Conservation (phyloP, 2,329 filamentous ascomycete species). For the Cladophialophora psammophila region DNA sequence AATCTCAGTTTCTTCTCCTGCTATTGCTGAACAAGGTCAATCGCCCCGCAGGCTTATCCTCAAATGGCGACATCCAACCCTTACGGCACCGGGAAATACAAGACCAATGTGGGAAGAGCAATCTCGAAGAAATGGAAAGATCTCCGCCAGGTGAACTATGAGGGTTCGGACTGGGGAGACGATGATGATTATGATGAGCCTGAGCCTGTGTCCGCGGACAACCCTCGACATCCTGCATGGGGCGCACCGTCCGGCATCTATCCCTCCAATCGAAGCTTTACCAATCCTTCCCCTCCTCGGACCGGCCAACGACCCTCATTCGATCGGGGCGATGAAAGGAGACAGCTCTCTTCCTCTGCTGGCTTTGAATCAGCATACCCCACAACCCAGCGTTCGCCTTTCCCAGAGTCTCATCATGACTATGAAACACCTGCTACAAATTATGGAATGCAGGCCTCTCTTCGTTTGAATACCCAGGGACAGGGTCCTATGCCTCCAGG, state of each 20-base stretch:
- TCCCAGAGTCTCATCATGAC: slow-evolving; percentile 38
- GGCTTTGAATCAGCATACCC: slow-evolving; percentile 38
- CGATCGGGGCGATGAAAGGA: slow-evolving; percentile 40
- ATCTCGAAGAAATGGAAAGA: slow-evolving; percentile 97
- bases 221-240: slow-evolving; percentile 26
- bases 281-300: slow-evolving; percentile 48
- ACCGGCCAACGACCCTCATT: slow-evolving; percentile 34
- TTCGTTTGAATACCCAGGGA: slow-evolving; percentile 36
- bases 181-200: slow-evolving; percentile 60
- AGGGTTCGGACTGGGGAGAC: slow-evolving; percentile 91
- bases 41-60: not conserved
- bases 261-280: slow-evolving; percentile 44
- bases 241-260: slow-evolving; percentile 27
- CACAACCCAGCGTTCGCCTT: slow-evolving; percentile 32
- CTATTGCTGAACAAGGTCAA: not conserved
- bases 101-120: slow-evolving; percentile 83
- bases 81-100: slow-evolving; percentile 64
- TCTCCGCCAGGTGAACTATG: slow-evolving; percentile 84
- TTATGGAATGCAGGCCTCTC: slow-evolving; percentile 30
- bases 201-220: slow-evolving; percentile 41
- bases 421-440: slow-evolving; percentile 14
- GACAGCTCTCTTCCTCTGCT: slow-evolving; percentile 35
- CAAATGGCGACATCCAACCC: slow-evolving; percentile 32
- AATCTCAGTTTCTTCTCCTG: not conserved
- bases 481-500: slow-evolving; percentile 28